A percentile compares a stretch with the other conserved stretches of the same genome.
Conservation (phyloP, 1,284 basidiomycete species). For the Mycosarcoma mackinlayi region DNA sequence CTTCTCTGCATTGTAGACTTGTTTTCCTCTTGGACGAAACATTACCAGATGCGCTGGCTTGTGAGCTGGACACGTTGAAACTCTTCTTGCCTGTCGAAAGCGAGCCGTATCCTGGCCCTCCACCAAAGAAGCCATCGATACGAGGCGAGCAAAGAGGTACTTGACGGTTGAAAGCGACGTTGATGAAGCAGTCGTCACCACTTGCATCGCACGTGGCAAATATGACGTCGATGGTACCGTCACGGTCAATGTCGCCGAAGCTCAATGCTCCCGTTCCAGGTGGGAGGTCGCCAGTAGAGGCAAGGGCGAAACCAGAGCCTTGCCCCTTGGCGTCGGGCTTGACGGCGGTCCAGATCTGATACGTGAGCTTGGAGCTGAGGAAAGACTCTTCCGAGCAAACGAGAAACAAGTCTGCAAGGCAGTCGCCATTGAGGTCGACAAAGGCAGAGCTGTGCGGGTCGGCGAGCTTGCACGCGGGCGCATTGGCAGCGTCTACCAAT, state of each 20-base stretch:
- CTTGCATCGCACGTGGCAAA: conserved; percentile 80
- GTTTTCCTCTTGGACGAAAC: neutral
- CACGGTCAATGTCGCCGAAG: conserved; percentile 94
- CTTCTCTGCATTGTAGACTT: conserved; percentile 71
- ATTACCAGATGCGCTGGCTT: neutral
- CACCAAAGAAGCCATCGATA: conserved; percentile 54
- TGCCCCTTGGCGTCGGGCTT: conserved; percentile 33
- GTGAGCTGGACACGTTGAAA: neutral
- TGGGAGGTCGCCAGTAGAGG: conserved; percentile 79
- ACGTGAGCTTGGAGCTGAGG: conserved; percentile 70
- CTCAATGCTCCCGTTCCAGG: conserved; percentile 80
- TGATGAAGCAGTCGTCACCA: conserved; percentile 79
- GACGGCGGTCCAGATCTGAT: conserved; percentile 83
- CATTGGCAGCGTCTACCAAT: conserved; percentile 24
- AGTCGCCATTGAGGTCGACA: conserved; percentile 96
- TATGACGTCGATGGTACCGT: conserved; percentile 95
- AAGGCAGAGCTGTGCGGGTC: conserved; percentile 94
- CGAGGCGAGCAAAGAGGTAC: conserved; percentile 77
- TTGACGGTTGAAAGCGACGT: conserved; percentile 94
- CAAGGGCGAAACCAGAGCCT: conserved; percentile 77
- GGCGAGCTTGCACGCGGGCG: conserved; percentile 76
- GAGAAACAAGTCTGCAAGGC: conserved; percentile 90
- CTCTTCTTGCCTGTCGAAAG: conserved; percentile 12
- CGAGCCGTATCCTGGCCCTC: conserved; percentile 31
- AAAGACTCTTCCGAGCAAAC: conserved; percentile 76